These are phyloP conservation scores for Escovopsis sp. DNA, from an alignment of 2,329 filamentous ascomycete species.

Conservation along the genomic window DNA sequence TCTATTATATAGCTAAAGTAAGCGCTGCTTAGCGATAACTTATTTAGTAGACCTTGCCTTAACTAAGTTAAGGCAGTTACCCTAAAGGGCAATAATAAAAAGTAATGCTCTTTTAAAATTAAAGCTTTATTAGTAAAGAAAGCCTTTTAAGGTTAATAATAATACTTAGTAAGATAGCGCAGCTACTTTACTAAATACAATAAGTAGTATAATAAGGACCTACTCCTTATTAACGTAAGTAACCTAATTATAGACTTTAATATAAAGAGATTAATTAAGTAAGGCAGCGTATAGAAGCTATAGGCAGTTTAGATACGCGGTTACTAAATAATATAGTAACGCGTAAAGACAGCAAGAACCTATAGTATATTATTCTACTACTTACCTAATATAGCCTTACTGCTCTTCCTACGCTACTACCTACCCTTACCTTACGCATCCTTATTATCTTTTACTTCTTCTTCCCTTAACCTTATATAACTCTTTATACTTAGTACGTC, in stretches of 20 bases:
- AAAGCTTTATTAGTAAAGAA: background rate
- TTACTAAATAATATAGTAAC: too few species aligned
- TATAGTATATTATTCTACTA: too few species aligned
- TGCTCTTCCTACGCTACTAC: too few species aligned
- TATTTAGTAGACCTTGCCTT: background rate
- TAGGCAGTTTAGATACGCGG: too few species aligned
- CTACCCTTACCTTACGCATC: too few species aligned
- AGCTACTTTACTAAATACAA: background rate
- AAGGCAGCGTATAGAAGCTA: background rate
- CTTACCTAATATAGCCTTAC: too few species aligned
- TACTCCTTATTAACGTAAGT: background rate
- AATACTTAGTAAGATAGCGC: background rate
- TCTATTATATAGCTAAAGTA: background rate
- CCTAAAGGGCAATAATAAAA: background rate
- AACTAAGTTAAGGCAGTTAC: background rate
- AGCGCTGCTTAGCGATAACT: background rate
- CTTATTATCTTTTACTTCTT: too few species aligned
- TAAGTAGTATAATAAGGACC: too few species aligned
- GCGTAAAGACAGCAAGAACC: too few species aligned
- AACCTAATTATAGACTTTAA: background rate
- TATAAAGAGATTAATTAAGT: background rate
- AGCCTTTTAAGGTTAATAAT: background rate
- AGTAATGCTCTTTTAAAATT: background rate
- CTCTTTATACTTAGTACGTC: too few species aligned
- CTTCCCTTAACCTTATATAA: too few species aligned